Conservation (phyloP, 306 rosid genomes). For the Cicer chorassanicum region DNA sequence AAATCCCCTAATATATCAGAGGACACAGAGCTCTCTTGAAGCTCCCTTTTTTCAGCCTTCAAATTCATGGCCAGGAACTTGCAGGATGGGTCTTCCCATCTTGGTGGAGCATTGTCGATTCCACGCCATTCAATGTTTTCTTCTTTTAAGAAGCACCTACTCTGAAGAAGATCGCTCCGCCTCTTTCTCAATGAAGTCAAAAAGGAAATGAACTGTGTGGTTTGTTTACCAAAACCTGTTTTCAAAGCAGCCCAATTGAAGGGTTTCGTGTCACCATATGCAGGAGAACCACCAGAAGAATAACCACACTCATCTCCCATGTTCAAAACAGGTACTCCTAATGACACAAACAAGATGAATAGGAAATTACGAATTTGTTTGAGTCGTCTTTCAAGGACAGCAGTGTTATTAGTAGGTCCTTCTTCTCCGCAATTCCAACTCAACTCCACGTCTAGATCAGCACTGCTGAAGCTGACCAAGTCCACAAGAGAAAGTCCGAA, state of each 20-base stretch:
- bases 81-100: constrained; percentile 76
- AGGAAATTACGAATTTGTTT: constrained; percentile 85
- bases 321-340: constrained; percentile 91
- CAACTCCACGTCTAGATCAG: constrained; percentile 55
- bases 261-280: constrained; percentile 55
- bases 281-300: constrained; percentile 70
- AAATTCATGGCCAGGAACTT: constrained; percentile 81
- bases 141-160: constrained; percentile 66
- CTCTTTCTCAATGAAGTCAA: constrained; percentile 67
- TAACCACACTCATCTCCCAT: constrained; percentile 97
- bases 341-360: constrained; percentile 69
- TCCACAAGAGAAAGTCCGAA: constrained; percentile 84
- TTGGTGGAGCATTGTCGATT: constrained; percentile 63
- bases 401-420: constrained; percentile 69
- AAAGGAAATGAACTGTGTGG: constrained; percentile 65
- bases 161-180: constrained; percentile 71
- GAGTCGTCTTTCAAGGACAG: constrained; percentile 75
- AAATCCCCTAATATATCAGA: constrained; percentile 58
- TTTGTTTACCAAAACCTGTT: constrained; percentile 76
- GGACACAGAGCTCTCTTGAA: constrained; percentile 40
- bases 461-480: constrained; percentile 79
- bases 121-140: constrained; percentile 82
- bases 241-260: constrained; percentile 69
- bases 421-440: constrained; percentile 98
- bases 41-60: constrained; percentile 54